Conservation (phyloP, 164 flowering plant genomes). For the Brasenia schreberi region DNA sequence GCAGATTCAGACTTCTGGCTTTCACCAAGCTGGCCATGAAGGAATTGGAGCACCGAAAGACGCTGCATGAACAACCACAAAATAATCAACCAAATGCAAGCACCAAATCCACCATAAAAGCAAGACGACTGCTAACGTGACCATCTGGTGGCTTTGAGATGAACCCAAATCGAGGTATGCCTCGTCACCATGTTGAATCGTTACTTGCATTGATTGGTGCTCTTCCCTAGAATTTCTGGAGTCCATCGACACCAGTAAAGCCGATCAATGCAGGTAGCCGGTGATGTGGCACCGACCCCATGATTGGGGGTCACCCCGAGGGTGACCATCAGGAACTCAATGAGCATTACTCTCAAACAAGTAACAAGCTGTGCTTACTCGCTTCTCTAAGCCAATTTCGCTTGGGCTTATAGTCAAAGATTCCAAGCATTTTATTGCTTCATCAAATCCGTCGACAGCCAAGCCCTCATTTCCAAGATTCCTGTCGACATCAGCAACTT, state of each 20-base stretch:
- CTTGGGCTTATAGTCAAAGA: constrained; percentile 39
- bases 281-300: too few relatives aligned
- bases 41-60: constrained; percentile 59
- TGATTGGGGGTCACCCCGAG: not conserved
- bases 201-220: too few relatives aligned
- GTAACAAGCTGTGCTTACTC: constrained; percentile 30
- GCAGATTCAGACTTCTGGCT: not conserved
- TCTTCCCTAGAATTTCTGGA: too few relatives aligned
- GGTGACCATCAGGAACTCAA: not conserved
- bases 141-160: too few relatives aligned
- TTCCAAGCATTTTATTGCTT: constrained; percentile 63
- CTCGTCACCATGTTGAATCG: too few relatives aligned
- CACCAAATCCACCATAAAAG: not conserved
- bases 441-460: constrained; percentile 59
- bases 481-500: constrained; percentile 93
- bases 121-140: too few relatives aligned
- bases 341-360: not conserved
- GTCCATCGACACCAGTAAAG: too few relatives aligned
- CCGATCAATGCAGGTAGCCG: too few relatives aligned
- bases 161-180: too few relatives aligned
- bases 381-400: constrained; percentile 47
- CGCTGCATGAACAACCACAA: constrained; percentile 32
- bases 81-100: not conserved
- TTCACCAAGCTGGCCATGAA: constrained; percentile 44
- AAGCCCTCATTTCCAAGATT: constrained; percentile 44